Conservation (phyloP, 2,329 filamentous ascomycete genomes). For the Amesomyces nigricolor region DNA sequence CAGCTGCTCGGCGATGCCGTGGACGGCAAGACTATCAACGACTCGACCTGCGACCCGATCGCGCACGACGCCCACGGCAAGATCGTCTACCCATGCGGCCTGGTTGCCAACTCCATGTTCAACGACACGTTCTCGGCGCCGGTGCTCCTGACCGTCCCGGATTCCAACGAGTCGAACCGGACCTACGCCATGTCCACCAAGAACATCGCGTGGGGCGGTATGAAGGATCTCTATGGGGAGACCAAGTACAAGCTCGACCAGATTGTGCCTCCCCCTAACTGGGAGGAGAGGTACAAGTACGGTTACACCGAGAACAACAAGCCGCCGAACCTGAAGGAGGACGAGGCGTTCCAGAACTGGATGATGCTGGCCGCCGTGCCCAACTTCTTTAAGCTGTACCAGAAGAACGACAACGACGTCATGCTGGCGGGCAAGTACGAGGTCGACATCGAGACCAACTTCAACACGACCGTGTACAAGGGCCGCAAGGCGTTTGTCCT, state of each 20-base stretch:
- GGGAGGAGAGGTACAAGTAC: conserved; percentile 63
- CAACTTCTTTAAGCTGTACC: conserved; percentile 87
- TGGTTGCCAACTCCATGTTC: conserved; percentile 96
- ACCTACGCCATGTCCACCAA: conserved; percentile 73
- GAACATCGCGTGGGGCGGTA: conserved; percentile 81
- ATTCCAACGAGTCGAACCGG: conserved; percentile 34
- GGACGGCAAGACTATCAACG: conserved; percentile 53
- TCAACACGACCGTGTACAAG: conserved; percentile 50
- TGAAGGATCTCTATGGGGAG: conserved; percentile 70
- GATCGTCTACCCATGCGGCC: conserved; percentile 87
- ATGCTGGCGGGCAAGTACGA: conserved; percentile 71
- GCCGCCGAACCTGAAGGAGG: conserved; percentile 65
- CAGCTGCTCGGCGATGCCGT: conserved; percentile 71
- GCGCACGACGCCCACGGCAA: conserved; percentile 48
- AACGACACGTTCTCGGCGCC: conserved; percentile 82
- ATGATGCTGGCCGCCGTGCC: conserved; percentile 95
- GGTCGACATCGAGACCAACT: conserved; percentile 56
- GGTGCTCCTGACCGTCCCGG: conserved; percentile 49
- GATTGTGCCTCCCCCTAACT: conserved; percentile 81
- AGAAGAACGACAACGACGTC: conserved; percentile 65
- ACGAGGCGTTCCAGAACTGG: conserved; percentile 94
- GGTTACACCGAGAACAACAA: conserved; percentile 60
- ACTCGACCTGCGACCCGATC: conserved; percentile 72
- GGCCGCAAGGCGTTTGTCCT: conserved; percentile 88
- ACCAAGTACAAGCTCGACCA: conserved; percentile 60